Evolutionary conservation across 768 basidiomycete species (phyloP).

Genomic region (Leucosporidium scottii): DNA sequence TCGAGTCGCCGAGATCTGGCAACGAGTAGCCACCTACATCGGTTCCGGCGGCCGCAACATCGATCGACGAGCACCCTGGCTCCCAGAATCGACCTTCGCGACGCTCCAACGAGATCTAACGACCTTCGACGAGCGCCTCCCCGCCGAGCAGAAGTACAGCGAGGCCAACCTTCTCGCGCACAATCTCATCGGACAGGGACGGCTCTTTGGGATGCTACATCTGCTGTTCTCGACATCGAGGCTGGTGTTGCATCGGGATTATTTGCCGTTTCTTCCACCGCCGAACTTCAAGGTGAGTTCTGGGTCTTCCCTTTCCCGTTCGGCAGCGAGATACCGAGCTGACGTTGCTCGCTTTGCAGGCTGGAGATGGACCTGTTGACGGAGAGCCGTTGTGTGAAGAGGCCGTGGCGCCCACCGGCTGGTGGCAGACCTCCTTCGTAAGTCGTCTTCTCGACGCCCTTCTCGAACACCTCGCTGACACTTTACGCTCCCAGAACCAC

Average conservation of each 20-base stretch:
- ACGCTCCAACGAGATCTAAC: conserved; percentile 14
- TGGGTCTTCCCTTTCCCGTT: background rate
- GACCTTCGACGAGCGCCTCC: conserved; percentile 19
- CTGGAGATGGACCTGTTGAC: conserved; percentile 24
- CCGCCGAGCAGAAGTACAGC: conserved; percentile 17
- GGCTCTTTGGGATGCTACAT: conserved; percentile 30
- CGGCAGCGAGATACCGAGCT: background rate
- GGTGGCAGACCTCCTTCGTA: conserved; percentile 31
- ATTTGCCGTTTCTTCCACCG: conserved; percentile 31
- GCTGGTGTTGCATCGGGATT: conserved; percentile 31
- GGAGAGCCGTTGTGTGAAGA: conserved; percentile 28
- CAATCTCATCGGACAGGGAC: conserved; percentile 23
- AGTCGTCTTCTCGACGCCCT: background rate
- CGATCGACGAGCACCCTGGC: conserved; percentile 29
- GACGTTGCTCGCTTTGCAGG: background rate
- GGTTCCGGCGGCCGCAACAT: conserved; percentile 26
- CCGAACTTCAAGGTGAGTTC: conserved; percentile 23
- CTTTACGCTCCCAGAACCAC: background rate
- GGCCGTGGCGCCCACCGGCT: background rate
- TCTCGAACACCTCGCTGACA: background rate
- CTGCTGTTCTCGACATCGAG: conserved; percentile 18
- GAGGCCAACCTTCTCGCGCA: conserved; percentile 27
- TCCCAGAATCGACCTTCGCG: conserved; percentile 20
- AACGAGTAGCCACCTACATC: conserved; percentile 27
- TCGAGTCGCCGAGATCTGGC: conserved; percentile 31